Evolutionary conservation across 2,329 filamentous ascomycete genomes (phyloP).

Genomic region (Cladosporium sp.): DNA sequence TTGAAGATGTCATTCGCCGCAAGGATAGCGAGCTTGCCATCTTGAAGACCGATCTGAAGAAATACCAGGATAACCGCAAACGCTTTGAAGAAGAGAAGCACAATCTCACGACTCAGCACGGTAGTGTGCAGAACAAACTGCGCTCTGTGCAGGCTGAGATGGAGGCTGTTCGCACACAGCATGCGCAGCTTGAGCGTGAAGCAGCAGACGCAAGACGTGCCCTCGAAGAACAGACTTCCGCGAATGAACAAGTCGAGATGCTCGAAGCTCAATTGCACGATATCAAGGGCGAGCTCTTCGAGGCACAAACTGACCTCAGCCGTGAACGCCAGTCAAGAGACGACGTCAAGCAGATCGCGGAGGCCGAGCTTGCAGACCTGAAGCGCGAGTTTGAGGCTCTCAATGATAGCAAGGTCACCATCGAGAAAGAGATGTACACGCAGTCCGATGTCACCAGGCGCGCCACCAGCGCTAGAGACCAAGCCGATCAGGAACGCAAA

Average conservation of each 20-base stretch:
- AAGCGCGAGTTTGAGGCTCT: constrained; percentile 81
- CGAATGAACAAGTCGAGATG: constrained; percentile 83
- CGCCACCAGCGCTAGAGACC: constrained; percentile 73
- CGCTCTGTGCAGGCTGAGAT: constrained; percentile 84
- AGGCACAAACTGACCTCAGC: constrained; percentile 82
- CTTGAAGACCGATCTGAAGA: constrained; percentile 78
- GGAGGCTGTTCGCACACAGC: constrained; percentile 80
- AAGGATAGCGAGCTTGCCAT: constrained; percentile 92
- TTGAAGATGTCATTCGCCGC: constrained; percentile 86
- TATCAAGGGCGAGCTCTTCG: constrained; percentile 79
- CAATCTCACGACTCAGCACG: constrained; percentile 68
- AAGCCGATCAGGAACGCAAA: constrained; percentile 82
- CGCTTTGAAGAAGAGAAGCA: constrained; percentile 75
- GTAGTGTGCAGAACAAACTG: constrained; percentile 69
- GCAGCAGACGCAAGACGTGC: constrained; percentile 82
- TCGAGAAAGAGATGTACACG: constrained; percentile 95
- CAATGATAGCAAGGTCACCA: constrained; percentile 93
- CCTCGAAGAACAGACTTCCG: constrained; percentile 81
- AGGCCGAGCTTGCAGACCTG: constrained; percentile 79
- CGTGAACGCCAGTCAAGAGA: constrained; percentile 89
- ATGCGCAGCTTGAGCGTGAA: constrained; percentile 80
- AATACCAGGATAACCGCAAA: constrained; percentile 74
- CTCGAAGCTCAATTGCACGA: constrained; percentile 84
- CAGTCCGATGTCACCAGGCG: constrained; percentile 89
- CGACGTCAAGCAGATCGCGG: constrained; percentile 83